Conservation (phyloP, 371 early-diverging fungal genomes). For the Paraphysoderma sedebokerense region DNA sequence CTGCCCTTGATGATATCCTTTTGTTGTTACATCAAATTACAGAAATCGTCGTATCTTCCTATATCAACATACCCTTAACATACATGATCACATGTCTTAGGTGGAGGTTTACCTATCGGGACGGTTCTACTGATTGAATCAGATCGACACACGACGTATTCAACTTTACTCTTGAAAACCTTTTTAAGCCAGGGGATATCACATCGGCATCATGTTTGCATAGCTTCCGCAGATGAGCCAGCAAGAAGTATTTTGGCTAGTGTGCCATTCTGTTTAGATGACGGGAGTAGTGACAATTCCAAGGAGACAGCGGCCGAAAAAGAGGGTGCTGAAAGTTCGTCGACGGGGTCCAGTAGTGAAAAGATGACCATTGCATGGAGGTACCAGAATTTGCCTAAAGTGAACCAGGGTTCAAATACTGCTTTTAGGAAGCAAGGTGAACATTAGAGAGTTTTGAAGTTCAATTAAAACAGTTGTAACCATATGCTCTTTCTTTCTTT, state of each 20-base stretch:
- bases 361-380: constrained; percentile 84
- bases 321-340: constrained; percentile 1
- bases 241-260: constrained; percentile 28
- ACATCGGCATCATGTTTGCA: constrained; percentile 48
- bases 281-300: neutral
- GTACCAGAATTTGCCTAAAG: constrained; percentile 58
- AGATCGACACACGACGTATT: constrained; percentile 69
- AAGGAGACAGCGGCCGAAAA: neutral
- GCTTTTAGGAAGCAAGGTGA: too few relatives aligned
- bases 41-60: constrained; percentile 2
- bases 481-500: neutral
- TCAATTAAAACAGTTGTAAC: too few relatives aligned
- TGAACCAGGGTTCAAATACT: constrained; percentile 11
- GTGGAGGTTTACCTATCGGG: constrained; percentile 75
- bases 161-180: constrained; percentile 55
- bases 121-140: constrained; percentile 58
- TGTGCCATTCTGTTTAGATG: constrained; percentile 13
- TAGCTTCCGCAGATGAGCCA: constrained; percentile 46
- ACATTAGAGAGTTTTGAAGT: too few relatives aligned
- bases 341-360: constrained; percentile 31
- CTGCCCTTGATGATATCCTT: constrained; percentile 69
- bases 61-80: neutral
- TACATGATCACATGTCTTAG: constrained; percentile 19
- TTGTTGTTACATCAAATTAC: constrained; percentile 12
- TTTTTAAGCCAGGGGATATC: constrained; percentile 74